Conservation (phyloP, 2,329 filamentous ascomycete species). For the Tolypocladium pustulatum region DNA sequence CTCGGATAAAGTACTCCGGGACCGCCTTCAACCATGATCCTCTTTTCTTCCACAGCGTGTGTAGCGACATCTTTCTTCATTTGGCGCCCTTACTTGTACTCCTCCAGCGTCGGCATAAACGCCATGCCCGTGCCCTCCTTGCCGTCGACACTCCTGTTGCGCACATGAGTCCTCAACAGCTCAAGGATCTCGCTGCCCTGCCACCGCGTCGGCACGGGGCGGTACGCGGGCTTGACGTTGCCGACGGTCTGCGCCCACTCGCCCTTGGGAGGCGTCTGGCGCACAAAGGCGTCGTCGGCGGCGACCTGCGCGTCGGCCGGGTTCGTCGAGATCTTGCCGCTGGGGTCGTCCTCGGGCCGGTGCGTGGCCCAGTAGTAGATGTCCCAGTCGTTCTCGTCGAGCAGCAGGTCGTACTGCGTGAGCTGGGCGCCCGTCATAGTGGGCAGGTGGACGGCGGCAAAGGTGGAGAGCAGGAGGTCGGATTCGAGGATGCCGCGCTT, state of each 20-base stretch:
- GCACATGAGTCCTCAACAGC: slow-evolving; percentile 73
- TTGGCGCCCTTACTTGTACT: neutral
- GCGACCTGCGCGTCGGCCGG: slow-evolving; percentile 15
- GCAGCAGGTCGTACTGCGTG: slow-evolving; percentile 77
- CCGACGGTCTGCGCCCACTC: slow-evolving; percentile 98
- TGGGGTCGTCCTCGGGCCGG: slow-evolving; percentile 36
- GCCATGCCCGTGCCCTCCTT: slow-evolving; percentile 37
- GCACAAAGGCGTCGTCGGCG: slow-evolving; percentile 16
- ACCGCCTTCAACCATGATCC: neutral
- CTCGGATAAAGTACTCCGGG: neutral
- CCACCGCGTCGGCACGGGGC: slow-evolving; percentile 83
- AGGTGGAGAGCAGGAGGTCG: slow-evolving; percentile 92
- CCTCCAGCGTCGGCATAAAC: slow-evolving; percentile 42
- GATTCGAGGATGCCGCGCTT: slow-evolving; percentile 94
- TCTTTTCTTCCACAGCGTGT: neutral
- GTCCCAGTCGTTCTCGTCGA: slow-evolving; percentile 99
- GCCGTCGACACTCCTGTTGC: slow-evolving; percentile 38
- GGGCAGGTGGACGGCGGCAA: slow-evolving; percentile 69
- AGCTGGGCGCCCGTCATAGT: slow-evolving; percentile 66
- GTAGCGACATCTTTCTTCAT: neutral
- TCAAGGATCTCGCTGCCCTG: slow-evolving; percentile 67
- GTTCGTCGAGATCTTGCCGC: slow-evolving; percentile 32
- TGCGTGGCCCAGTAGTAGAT: slow-evolving; percentile 99
- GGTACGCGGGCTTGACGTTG: slow-evolving; percentile 85
- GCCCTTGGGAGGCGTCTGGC: slow-evolving; percentile 36